Evolutionary conservation across 106 monocot genomes (phyloP).

Genomic region (Dioscorea alata): DNA sequence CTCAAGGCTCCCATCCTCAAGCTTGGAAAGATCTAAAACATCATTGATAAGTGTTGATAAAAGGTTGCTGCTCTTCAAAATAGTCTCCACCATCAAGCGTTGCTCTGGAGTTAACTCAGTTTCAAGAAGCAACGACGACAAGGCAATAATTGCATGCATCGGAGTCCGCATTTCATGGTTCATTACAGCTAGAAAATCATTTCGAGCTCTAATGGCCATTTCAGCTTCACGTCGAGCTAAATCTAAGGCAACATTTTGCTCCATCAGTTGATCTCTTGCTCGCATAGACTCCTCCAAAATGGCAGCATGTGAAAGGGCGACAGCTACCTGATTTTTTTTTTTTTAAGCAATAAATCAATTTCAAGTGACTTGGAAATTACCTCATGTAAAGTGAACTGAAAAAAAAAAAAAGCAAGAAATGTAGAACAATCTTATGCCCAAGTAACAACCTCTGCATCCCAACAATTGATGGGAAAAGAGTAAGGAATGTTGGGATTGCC

Average conservation of each 20-base stretch:
- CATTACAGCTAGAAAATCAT: conserved; percentile 97
- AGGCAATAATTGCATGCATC: conserved; percentile 69
- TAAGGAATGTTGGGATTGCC: too few relatives aligned
- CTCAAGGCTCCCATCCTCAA: conserved; percentile 85
- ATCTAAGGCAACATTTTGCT: conserved; percentile 90
- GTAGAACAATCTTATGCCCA: too few relatives aligned
- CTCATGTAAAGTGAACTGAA: too few relatives aligned
- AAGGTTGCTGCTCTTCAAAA: conserved; percentile 82
- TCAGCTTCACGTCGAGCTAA: conserved; percentile 87
- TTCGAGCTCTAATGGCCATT: conserved; percentile 82
- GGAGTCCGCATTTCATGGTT: conserved; percentile 96
- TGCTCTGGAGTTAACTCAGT: conserved; percentile 83
- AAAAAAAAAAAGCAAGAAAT: neutral
- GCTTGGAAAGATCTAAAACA: conserved; percentile 83
- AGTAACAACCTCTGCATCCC: too few relatives aligned
- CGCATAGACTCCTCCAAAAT: conserved; percentile 97
- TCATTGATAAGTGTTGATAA: conserved; percentile 84
- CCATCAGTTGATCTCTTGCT: conserved; percentile 87
- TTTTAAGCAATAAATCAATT: neutral
- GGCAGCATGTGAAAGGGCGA: conserved; percentile 97
- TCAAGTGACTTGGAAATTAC: too few relatives aligned
- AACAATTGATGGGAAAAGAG: too few relatives aligned
- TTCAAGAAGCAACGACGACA: conserved; percentile 80
- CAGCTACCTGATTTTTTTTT: conserved; percentile 61
- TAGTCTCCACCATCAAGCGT: conserved; percentile 81